phyloP scores from a whole-genome alignment of 441 rosid species.

The Erodium chrysanthum region DNA sequence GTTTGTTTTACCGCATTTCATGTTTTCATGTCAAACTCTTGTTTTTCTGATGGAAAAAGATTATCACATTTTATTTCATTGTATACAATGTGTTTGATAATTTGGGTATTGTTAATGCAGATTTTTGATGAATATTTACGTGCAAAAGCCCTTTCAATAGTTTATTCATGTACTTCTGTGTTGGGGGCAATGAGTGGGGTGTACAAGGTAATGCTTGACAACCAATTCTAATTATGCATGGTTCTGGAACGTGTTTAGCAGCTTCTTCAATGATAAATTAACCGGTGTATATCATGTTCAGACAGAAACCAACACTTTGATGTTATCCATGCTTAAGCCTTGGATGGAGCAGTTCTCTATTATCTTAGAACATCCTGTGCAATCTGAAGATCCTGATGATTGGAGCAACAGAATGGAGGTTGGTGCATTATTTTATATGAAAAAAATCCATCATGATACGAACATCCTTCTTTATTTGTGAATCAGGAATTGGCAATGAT shows the following conservation, averaged over 20 bases:
- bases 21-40: neutral
- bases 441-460: slow-evolving; percentile 9
- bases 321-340: slow-evolving; percentile 51
- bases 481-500: slow-evolving; percentile 9
- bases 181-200: slow-evolving; percentile 83
- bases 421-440: slow-evolving; percentile 20
- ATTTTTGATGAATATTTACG: slow-evolving; percentile 57
- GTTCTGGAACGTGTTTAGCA: slow-evolving; percentile 19
- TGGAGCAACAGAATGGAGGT: slow-evolving; percentile 96
- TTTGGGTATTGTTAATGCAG: slow-evolving; percentile 35
- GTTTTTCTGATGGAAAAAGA: slow-evolving; percentile 11
- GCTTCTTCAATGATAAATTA: slow-evolving; percentile 26
- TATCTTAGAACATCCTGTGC: slow-evolving; percentile 62
- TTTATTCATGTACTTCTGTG: slow-evolving; percentile 70
- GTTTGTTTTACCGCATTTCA: neutral
- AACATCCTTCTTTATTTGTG: neutral
- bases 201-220: slow-evolving; percentile 45
- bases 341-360: slow-evolving; percentile 69
- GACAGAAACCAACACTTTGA: slow-evolving; percentile 56
- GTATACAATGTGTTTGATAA: slow-evolving; percentile 16
- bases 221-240: slow-evolving; percentile 11
- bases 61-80: slow-evolving; percentile 6
- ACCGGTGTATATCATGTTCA: slow-evolving; percentile 38
- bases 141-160: slow-evolving; percentile 72
- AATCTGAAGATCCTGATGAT: slow-evolving; percentile 84